Evolutionary conservation across 768 basidiomycete species (phyloP), one percentile per base, ranked within the genome.

Genomic region (Suillus sp.): DNA sequence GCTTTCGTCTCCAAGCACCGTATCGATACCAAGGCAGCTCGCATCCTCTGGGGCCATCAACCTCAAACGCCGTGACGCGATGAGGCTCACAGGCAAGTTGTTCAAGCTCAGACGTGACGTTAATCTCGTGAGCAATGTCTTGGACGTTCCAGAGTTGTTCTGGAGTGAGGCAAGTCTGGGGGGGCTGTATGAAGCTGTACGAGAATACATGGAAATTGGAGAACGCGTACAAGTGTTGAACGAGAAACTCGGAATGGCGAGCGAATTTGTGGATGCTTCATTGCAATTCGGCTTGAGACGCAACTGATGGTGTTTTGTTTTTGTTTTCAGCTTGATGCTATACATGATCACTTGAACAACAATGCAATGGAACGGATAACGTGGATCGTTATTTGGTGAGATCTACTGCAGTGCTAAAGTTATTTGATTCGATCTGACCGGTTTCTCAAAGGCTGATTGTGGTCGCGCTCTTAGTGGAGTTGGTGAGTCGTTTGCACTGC

Each of bases 181-280:
- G 69, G 90, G 87, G 34, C 75, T 98, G 40, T 98, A 98, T 71
- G 93, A 95, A 67, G 94, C 95, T 0, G 94, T 96, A 54, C 81
- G 94, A 62, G 95, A 95, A 68, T 98, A 98, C 71, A 93, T 97
- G 84, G 96, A 98, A 75, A 94, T 97, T 59, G 87, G 85, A 40
- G 86, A 83, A 4, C 77, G 96, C 40, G 94, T 96, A 35, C 85
- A 89, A 72, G 90, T 88, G 13, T 75, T 98, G 67, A 96, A 96
- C 72, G 95, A 96, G 72, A 91, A 93, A 66, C 77, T 97, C 42
- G 88, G 86, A 4, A 91, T 95, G 8, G 91, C 92, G 16, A 92
- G 91, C 68, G 94, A 94, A 77, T 85, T 98, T 73, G 93, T 95
- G 71, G 68, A 92, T 82, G 92, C 82, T 35, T 60, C 34, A 22